These are phyloP conservation scores for Lipomyces japonicus DNA, from an alignment of 805 yeast species.

Conservation along the genomic window DNA sequence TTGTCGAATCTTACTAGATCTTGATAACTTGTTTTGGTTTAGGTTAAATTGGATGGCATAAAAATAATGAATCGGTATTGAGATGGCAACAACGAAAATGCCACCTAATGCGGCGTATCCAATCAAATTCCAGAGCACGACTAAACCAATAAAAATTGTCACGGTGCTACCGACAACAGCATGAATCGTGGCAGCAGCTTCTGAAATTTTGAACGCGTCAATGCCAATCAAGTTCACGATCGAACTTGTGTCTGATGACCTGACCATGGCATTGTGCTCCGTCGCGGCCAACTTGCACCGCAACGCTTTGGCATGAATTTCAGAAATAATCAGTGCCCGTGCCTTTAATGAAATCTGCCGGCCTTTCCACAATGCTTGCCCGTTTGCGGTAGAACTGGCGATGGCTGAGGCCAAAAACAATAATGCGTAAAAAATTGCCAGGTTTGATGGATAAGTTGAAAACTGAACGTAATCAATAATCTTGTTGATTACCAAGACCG, in stretches of 20 bases:
- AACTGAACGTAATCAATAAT: background rate
- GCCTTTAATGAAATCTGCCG: background rate
- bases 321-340: background rate
- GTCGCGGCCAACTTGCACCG: no score
- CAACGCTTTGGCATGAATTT: background rate
- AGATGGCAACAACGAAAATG: slow-evolving; percentile 54
- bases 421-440: background rate
- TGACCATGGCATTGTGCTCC: no score
- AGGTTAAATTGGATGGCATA: slow-evolving; percentile 59
- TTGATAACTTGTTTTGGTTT: slow-evolving; percentile 67
- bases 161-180: slow-evolving; percentile 68
- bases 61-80: slow-evolving; percentile 71
- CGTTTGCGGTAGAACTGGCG: background rate
- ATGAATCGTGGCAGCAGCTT: slow-evolving; percentile 87
- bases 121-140: slow-evolving; percentile 60
- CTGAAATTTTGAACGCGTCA: slow-evolving; percentile 93
- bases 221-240: slow-evolving; percentile 90
- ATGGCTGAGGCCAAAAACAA: background rate
- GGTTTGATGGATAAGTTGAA: background rate
- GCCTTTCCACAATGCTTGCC: background rate
- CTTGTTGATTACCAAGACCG: background rate
- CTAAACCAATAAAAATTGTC: slow-evolving; percentile 65
- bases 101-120: slow-evolving; percentile 92
- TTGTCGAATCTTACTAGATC: slow-evolving; percentile 84
- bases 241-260: slow-evolving; percentile 90